Evolutionary conservation across 179 eudicot genomes (phyloP), one percentile per base, ranked within the genome.

Genomic region (Gypsophila paniculata): DNA sequence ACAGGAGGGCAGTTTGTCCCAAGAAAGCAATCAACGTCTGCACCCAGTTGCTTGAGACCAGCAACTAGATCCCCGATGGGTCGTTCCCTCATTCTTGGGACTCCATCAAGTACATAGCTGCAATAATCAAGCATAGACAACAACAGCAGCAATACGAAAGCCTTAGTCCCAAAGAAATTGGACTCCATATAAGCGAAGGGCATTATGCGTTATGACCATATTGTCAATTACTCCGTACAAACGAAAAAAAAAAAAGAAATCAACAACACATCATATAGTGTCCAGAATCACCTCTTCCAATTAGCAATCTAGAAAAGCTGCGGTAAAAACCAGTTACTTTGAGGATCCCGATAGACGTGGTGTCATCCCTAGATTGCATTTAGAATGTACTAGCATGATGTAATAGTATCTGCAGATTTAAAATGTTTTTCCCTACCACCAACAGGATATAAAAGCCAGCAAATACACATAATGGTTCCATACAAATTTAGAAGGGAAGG

Each of bases 1-100:
- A 94, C 97, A 68, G 99, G 99, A 71, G 99, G 97, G 68, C 99
- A 94, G 63, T 90, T 80, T 61, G 99, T 91, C 77, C 99, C 99
- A 69, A 90, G 86, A 64, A 74, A 85, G 76, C 99, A 94, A 74
- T 94, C 99, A 75, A 88, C 96, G 70, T 94, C 97, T 57, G 97
- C 92, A 57, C 96, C 99, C 71, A 94, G 91, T 81, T 94, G 99
- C 85, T 94, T 90, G 71, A 94, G 94, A 74, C 97, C 97, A 10
- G 81, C 80, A 68, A 94, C 97, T 76, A 94, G 84, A 82, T 91
- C 96, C 64, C 91, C 96, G 69, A 94, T 94, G n/a, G 99, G 99
- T 82, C 99, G 88, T 89, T 94, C 99, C 72, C 99, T 87, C 97
- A 94, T 94, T 73, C 97, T 85, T 32, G 99, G 99, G 58, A 94